These are phyloP conservation scores for Heterobasidion parviporum DNA, from an alignment of 1,284 basidiomycete genomes.

Conservation along the genomic window DNA sequence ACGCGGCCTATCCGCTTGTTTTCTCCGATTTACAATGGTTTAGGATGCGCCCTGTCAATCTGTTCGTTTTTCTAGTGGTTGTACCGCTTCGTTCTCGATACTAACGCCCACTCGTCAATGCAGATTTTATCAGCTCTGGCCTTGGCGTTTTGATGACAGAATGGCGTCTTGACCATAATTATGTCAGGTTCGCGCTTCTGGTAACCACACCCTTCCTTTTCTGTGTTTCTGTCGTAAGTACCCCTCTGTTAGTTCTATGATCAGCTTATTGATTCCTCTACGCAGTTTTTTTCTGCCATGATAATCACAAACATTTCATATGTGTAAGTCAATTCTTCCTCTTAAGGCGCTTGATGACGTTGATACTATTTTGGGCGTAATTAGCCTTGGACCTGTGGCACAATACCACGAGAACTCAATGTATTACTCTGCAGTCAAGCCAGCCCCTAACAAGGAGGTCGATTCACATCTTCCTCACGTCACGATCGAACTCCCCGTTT, in stretches of 20 bases:
- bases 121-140: slow-evolving; percentile 60
- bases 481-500: slow-evolving; percentile 74
- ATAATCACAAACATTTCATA: slow-evolving; percentile 55
- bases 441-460: slow-evolving; percentile 53
- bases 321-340: slow-evolving; percentile 15
- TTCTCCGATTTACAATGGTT: slow-evolving; percentile 70
- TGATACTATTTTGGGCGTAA: no score
- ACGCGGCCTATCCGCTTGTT: slow-evolving; percentile 56
- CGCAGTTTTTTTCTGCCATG: slow-evolving; percentile 55
- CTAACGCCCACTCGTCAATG: background rate
- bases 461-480: slow-evolving; percentile 62
- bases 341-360: no score
- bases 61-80: slow-evolving; percentile 34
- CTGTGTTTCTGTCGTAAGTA: slow-evolving; percentile 59
- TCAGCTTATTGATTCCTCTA: no score
- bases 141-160: slow-evolving; percentile 54
- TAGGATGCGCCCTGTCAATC: slow-evolving; percentile 54
- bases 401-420: slow-evolving; percentile 69
- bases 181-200: slow-evolving; percentile 55
- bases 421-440: slow-evolving; percentile 60
- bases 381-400: slow-evolving; percentile 60
- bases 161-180: slow-evolving; percentile 57
- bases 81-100: background rate
- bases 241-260: background rate
- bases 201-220: slow-evolving; percentile 59